Base-by-base conservation (phyloP, 176 grass and related monocot species). In the Musa acuminata region DNA sequence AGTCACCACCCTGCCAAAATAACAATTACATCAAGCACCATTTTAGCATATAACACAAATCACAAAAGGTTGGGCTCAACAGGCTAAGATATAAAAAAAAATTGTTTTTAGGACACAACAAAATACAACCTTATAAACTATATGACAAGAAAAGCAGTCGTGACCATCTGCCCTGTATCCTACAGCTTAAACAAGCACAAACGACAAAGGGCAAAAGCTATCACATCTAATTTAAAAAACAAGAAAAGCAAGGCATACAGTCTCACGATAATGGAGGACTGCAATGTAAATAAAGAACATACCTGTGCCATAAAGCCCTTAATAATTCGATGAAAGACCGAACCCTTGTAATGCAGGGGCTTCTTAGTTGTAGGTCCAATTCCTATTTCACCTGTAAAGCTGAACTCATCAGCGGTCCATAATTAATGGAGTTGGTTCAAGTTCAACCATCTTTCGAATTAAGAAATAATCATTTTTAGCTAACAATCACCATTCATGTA, bases 271-370 rank as follows among this genome's bases (percentile, higher is more conserved):
- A 77, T 72, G 26, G 10, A 51, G 70, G 17, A 51, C 4, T 73
- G 74, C 74, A 67, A 64, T 69, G 74, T 27, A 29, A 69, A 29
- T 72, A 52, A 77, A 73, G 69, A 89, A 85, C 83, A 89, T 75
- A 99, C 95, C 85, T 99, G 95, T 82, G 95, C 90, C 86, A 99
- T 87, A 71, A 91, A 91, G 14, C 86, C 90, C 78, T 88, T 91
- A 78, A 99, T 89, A 75, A 99, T 78, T 52, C 88, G 80, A 73
- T 99, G 90, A 79, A 99, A 99, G 55, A 82, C 79, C 63, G 95
- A 91, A 76, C 95, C 95, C 82, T 89, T 99, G 55, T 91, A 99
- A 72, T 84, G 87, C 52, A 99, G 73, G 13, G 86, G 86, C 82
- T 84, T 99, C 77, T 84, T 82, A 57, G 88, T 89, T 51, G 71